Conservation (phyloP, 2,329 filamentous ascomycete genomes). For the Calonectria montana region DNA sequence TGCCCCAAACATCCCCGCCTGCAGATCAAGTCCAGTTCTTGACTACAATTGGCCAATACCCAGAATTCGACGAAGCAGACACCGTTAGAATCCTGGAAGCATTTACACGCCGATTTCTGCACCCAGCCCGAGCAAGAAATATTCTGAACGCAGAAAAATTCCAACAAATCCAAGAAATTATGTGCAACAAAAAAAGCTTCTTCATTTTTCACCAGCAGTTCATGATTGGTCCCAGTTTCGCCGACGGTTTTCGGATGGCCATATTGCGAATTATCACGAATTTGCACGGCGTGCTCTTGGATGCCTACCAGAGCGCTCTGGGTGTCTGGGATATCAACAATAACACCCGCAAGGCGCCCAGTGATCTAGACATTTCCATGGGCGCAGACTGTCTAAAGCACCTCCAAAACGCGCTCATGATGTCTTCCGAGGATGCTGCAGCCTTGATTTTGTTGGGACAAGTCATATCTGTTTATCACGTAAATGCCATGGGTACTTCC, state of each 20-base stretch:
- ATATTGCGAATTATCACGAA: neutral
- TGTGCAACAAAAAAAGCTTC: neutral
- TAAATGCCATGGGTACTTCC: neutral
- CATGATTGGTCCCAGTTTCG: neutral
- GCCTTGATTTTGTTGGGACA: neutral
- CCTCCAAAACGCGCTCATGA: neutral
- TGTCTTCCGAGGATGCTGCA: neutral
- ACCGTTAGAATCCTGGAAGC: neutral
- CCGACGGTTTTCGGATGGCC: neutral
- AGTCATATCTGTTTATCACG: neutral
- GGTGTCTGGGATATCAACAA: neutral
- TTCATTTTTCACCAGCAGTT: neutral
- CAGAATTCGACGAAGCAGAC: neutral
- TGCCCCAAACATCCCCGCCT: neutral
- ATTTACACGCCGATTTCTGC: neutral
- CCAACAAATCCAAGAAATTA: neutral
- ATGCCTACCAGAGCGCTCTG: neutral
- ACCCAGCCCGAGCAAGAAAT: neutral
- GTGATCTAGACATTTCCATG: neutral
- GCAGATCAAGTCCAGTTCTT: neutral
- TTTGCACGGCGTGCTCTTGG: neutral
- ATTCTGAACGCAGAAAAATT: neutral
- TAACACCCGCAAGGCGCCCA: neutral
- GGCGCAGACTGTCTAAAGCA: neutral
- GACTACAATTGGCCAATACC: no score